These are phyloP conservation scores for Boletus tomentosulus DNA, from an alignment of 768 basidiomycete species.

Conservation along the genomic window DNA sequence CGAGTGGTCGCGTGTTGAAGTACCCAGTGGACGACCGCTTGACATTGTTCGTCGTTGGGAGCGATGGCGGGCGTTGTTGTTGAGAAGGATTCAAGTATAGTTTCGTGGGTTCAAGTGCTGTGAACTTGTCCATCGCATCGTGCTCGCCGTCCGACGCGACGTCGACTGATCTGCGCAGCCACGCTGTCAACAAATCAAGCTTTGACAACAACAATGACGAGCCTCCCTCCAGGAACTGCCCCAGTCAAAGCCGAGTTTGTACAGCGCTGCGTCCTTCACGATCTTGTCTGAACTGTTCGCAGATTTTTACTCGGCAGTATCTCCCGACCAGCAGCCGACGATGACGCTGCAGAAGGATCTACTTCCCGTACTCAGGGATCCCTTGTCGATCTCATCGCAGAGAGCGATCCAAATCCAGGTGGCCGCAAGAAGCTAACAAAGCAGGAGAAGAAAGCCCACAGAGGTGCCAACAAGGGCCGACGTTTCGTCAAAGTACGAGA, in stretches of 20 bases:
- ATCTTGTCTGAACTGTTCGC: neutral
- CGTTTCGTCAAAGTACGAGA: conserved; percentile 76
- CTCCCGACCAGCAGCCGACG: conserved; percentile 37
- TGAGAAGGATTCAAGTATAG: conserved; percentile 40
- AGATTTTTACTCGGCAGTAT: conserved; percentile 40
- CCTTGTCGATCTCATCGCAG: conserved; percentile 29
- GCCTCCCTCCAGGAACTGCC: conserved; percentile 42
- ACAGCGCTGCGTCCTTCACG: neutral
- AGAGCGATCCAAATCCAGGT: conserved; percentile 25
- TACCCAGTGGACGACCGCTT: conserved; percentile 9
- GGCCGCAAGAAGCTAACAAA: conserved; percentile 45
- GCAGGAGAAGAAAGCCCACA: conserved; percentile 67
- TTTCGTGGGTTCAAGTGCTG: conserved; percentile 74
- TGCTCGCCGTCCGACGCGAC: conserved; percentile 5
- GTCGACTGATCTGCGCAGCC: conserved; percentile 8
- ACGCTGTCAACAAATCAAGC: neutral
- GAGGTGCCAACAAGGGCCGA: conserved; percentile 81
- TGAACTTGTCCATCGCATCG: conserved; percentile 74
- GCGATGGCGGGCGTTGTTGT: conserved; percentile 11
- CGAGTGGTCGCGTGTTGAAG: conserved; percentile 1
- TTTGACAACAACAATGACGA: conserved; percentile 5
- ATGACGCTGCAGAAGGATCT: conserved; percentile 63
- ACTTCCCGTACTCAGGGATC: conserved; percentile 30
- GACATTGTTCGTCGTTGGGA: conserved; percentile 16
- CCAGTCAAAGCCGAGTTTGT: conserved; percentile 51